Evolutionary conservation across 169 alveolate genomes (phyloP).

Genomic region (Perkinsus chesapeaki): DNA sequence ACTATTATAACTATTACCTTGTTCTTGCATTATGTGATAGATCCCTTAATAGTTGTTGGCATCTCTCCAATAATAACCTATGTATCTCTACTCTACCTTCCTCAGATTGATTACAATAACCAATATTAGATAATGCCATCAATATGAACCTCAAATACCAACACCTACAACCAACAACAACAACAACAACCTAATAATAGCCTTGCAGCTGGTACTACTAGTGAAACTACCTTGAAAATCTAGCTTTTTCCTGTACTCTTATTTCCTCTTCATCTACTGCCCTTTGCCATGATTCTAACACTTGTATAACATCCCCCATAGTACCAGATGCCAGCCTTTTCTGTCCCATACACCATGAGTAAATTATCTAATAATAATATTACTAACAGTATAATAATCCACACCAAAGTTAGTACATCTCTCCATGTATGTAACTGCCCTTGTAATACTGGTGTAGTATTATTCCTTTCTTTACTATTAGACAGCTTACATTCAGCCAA

Average conservation of each 20-base stretch:
- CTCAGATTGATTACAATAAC: background rate
- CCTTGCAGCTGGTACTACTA: background rate
- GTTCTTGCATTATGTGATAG: background rate
- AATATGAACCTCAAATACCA: background rate
- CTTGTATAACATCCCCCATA: background rate
- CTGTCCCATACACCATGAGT: background rate
- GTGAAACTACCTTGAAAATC: background rate
- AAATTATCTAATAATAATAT: background rate
- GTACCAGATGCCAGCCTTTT: background rate
- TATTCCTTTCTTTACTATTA: background rate
- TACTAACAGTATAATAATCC: background rate
- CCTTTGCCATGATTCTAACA: background rate
- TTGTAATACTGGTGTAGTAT: background rate
- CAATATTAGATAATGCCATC: background rate
- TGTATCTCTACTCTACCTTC: background rate
- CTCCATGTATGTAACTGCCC: background rate
- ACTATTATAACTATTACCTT: background rate
- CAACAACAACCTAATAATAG: background rate
- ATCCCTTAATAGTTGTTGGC: background rate
- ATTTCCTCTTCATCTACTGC: background rate
- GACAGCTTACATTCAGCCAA: background rate
- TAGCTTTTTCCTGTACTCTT: background rate
- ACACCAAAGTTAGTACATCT: background rate
- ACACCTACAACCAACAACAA: background rate
- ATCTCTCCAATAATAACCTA: background rate